Conservation (phyloP, 345 rosid genomes). For the Syzygium jambos region DNA sequence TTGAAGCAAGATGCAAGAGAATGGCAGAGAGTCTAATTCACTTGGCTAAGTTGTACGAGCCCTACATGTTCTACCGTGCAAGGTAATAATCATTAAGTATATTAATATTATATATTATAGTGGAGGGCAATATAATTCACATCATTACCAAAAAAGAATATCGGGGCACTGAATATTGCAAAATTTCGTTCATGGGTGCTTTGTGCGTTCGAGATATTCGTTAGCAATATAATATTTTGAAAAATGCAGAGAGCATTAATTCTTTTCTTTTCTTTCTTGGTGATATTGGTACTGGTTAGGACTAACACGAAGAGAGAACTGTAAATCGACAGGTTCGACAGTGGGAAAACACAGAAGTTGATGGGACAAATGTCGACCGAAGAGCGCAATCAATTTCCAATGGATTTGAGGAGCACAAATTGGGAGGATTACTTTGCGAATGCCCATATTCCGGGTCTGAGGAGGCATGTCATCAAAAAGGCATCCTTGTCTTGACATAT, state of each 20-base stretch:
- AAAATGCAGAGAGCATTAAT: too few species aligned
- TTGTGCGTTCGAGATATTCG: too few species aligned
- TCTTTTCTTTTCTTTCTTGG: background rate
- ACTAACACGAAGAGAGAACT: too few species aligned
- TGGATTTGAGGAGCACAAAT: constrained; percentile 17
- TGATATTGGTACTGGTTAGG: too few species aligned
- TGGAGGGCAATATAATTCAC: background rate
- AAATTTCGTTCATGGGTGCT: too few species aligned
- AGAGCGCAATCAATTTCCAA: constrained; percentile 19
- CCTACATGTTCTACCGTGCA: constrained; percentile 3
- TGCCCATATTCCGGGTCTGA: constrained; percentile 20
- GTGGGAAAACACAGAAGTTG: constrained; percentile 12
- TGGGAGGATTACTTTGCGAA: constrained; percentile 28
- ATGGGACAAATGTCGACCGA: constrained; percentile 15
- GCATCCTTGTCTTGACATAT: background rate
- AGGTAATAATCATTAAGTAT: background rate
- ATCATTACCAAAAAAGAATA: background rate
- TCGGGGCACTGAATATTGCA: background rate
- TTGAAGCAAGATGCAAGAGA: background rate
- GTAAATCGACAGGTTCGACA: constrained; percentile 22
- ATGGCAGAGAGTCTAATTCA: background rate
- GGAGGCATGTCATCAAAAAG: background rate
- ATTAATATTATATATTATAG: background rate
- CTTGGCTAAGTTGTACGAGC: constrained; percentile 4
- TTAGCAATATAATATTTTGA: too few species aligned